phyloP scores from a whole-genome alignment of 768 basidiomycete genomes.

The Mycena kentingensis region DNA sequence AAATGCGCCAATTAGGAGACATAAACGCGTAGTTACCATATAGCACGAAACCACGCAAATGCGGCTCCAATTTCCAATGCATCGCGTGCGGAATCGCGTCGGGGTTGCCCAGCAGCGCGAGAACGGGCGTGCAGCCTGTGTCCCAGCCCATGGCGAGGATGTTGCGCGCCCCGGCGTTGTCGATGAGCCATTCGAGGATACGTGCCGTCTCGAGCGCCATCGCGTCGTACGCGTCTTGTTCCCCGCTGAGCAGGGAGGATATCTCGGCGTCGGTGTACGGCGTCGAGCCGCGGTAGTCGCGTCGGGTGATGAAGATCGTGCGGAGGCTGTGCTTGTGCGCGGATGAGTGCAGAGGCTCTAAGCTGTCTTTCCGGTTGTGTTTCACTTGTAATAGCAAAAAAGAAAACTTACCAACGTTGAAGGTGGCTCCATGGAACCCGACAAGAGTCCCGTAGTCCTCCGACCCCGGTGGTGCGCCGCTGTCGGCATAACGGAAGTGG shows the following conservation, averaged over 20 bases:
- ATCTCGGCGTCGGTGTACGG: background rate
- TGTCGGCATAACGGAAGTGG: too few species aligned
- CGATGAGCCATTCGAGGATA: constrained; percentile 2
- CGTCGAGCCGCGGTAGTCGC: background rate
- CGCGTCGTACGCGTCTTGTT: background rate
- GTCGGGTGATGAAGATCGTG: background rate
- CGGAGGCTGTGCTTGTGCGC: background rate
- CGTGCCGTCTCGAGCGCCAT: background rate
- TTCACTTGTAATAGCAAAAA: background rate
- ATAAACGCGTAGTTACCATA: constrained; percentile 4
- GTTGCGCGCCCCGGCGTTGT: background rate
- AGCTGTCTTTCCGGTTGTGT: background rate
- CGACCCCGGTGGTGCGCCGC: background rate
- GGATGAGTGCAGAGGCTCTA: background rate
- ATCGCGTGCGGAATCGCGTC: background rate
- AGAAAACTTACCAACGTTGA: background rate
- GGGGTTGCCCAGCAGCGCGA: background rate
- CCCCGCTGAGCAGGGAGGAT: background rate
- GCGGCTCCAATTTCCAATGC: constrained; percentile 4
- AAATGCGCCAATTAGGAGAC: too few species aligned
- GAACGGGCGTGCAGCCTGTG: background rate
- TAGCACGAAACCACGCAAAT: constrained; percentile 2
- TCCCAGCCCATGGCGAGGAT: constrained; percentile 6
- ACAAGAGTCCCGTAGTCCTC: background rate
- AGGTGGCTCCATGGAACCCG: background rate